These are phyloP conservation scores for Chrysosporium keratinophilum DNA, from an alignment of 2,329 filamentous ascomycete genomes.

Conservation along the genomic window DNA sequence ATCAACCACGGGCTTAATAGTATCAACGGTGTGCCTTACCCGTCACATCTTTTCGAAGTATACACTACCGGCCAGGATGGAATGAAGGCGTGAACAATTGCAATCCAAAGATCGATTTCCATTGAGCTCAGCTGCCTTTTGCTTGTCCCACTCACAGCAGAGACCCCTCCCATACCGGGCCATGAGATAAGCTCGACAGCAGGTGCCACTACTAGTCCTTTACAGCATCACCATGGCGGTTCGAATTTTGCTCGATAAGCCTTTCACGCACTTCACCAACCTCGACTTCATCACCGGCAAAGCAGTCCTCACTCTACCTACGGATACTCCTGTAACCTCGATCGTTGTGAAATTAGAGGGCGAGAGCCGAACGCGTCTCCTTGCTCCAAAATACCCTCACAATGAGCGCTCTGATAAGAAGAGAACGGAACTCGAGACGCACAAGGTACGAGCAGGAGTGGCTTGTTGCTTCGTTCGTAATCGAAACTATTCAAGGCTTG, in stretches of 20 bases:
- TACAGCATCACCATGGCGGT: conserved; percentile 33
- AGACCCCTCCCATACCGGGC: not conserved
- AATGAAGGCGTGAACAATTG: not conserved
- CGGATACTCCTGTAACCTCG: conserved; percentile 36
- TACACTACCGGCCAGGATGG: not conserved
- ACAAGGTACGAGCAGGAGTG: conserved; percentile 32
- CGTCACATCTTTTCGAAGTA: too few species aligned
- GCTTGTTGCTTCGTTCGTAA: not conserved
- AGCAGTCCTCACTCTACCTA: conserved; percentile 34
- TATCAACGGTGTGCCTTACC: too few species aligned
- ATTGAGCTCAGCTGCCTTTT: not conserved
- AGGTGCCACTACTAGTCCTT: not conserved
- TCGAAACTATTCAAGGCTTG: not conserved
- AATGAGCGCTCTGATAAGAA: conserved; percentile 38
- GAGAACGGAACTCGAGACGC: conserved; percentile 40
- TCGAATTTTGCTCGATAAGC: conserved; percentile 36
- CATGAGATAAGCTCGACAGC: not conserved
- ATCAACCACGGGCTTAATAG: not conserved
- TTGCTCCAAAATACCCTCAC: conserved; percentile 31
- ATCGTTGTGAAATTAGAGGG: conserved; percentile 43
- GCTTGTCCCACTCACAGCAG: not conserved
- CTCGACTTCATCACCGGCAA: conserved; percentile 39
- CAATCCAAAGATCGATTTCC: not conserved
- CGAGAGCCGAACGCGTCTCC: conserved; percentile 39
- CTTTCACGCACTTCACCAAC: conserved; percentile 39